phyloP scores from a whole-genome alignment of 495 filamentous ascomycete genomes.

The Pseudoneurospora amorphoporcata region DNA sequence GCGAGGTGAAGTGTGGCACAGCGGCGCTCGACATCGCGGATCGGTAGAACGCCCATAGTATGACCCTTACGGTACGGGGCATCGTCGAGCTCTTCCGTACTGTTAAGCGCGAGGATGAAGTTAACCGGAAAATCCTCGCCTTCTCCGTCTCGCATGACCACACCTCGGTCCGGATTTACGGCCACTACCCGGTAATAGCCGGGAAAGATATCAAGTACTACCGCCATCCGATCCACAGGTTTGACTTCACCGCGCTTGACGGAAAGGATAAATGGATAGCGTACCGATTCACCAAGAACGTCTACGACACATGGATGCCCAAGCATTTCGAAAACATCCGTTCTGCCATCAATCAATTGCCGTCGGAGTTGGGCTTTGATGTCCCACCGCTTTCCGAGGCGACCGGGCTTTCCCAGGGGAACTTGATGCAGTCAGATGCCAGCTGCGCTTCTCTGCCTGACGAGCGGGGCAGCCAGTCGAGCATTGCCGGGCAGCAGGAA shows the following conservation, averaged over 20 bases:
- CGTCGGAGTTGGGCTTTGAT: no score
- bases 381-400: no score
- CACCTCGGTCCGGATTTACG: constrained; percentile 29
- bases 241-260: not conserved
- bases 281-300: constrained; percentile 18
- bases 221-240: not conserved
- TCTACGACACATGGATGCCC: constrained; percentile 34
- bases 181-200: constrained; percentile 20
- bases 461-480: no score
- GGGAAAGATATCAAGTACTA: constrained; percentile 7
- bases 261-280: constrained; percentile 10
- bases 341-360: constrained; percentile 30
- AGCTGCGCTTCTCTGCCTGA: no score
- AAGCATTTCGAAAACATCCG: constrained; percentile 29
- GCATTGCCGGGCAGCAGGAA: no score
- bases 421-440: no score
- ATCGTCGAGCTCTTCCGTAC: constrained; percentile 24
- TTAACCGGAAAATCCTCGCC: constrained; percentile 30
- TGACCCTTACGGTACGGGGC: constrained; percentile 27
- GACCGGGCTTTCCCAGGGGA: no score
- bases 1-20: constrained; percentile 20
- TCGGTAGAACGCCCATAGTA: constrained; percentile 21
- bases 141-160: constrained; percentile 42
- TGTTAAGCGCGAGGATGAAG: constrained; percentile 25
- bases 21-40: constrained; percentile 12